A percentile compares a stretch with the other conserved stretches of the same genome.
Evolutionary conservation across 73 alveolate genomes (phyloP).

Genomic region (Symbiodinium natans): DNA sequence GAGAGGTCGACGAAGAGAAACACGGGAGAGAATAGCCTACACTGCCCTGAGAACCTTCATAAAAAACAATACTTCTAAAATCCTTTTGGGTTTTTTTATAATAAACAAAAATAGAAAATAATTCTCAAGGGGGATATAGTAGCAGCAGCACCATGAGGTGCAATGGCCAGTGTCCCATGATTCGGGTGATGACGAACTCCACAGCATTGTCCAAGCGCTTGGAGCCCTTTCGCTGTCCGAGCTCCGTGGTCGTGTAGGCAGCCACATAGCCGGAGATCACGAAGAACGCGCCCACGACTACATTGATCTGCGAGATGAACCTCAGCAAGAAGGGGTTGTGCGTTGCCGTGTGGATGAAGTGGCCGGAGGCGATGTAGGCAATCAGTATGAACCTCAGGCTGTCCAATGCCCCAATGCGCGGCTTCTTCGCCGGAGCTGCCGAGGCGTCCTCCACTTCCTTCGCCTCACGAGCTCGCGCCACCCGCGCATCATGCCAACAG

Average conservation of each 20-base stretch:
- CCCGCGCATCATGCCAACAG: not conserved
- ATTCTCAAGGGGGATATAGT: constrained; percentile 32
- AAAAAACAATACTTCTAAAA: no score
- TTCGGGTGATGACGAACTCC: constrained; percentile 52
- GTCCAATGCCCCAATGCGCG: constrained; percentile 81
- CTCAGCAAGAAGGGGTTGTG: constrained; percentile 72
- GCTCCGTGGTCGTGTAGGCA: constrained; percentile 63
- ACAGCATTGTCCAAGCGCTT: constrained; percentile 29
- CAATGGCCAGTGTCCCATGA: constrained; percentile 57
- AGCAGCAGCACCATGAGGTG: constrained; percentile 60
- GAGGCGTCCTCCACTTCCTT: not conserved
- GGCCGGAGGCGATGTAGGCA: constrained; percentile 85
- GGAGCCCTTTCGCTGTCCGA: no score
- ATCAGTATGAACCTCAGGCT: constrained; percentile 78
- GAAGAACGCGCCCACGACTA: constrained; percentile 91
- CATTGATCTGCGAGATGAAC: constrained; percentile 86
- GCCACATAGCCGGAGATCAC: constrained; percentile 90
- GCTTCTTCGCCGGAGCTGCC: constrained; percentile 17
- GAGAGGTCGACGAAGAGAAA: no score
- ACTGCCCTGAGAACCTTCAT: no score
- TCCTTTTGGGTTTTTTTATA: no score
- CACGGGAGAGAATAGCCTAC: no score
- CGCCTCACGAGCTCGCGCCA: not conserved
- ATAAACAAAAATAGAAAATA: no score
- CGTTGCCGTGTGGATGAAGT: constrained; percentile 77